These are phyloP conservation scores for Yarrowia bubula DNA, from an alignment of 805 yeast genomes.

Conservation along the genomic window DNA sequence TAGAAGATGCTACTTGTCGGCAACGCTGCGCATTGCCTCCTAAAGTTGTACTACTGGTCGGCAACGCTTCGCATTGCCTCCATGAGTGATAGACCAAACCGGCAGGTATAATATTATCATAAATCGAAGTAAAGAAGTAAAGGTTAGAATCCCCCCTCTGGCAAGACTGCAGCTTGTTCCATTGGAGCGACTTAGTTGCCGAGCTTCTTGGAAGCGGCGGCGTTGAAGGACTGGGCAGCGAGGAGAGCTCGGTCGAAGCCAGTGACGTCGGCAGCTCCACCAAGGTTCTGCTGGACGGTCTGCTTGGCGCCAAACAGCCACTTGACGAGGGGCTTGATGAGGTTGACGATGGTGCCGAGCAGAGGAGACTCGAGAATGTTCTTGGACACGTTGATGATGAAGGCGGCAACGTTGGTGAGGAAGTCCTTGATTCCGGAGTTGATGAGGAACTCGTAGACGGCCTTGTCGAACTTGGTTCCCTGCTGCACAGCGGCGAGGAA, in stretches of 20 bases:
- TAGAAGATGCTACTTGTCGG: too few relatives aligned
- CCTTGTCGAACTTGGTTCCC: conserved; percentile 26
- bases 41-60: neutral
- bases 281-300: conserved; percentile 16
- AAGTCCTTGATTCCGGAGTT: conserved; percentile 23
- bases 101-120: too few relatives aligned
- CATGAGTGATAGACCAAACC: neutral
- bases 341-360: conserved; percentile 24
- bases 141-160: neutral
- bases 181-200: neutral
- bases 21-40: too few relatives aligned
- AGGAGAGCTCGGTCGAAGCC: conserved; percentile 25
- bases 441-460: conserved; percentile 26
- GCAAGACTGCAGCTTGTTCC: conserved; percentile 25
- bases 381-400: conserved; percentile 16
- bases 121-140: neutral
- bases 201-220: conserved; percentile 16
- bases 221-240: conserved; percentile 14
- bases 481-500: conserved; percentile 17
- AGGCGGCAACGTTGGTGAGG: conserved; percentile 20
- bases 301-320: conserved; percentile 21
- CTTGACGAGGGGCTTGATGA: conserved; percentile 16
- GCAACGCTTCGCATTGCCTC: neutral
- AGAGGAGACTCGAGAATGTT: conserved; percentile 19
- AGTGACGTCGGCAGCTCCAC: neutral